A percentile compares a stretch with the other conserved stretches of the same genome.
Conservation (phyloP, 495 filamentous ascomycete genomes). For the Jackrogersella minutella region DNA sequence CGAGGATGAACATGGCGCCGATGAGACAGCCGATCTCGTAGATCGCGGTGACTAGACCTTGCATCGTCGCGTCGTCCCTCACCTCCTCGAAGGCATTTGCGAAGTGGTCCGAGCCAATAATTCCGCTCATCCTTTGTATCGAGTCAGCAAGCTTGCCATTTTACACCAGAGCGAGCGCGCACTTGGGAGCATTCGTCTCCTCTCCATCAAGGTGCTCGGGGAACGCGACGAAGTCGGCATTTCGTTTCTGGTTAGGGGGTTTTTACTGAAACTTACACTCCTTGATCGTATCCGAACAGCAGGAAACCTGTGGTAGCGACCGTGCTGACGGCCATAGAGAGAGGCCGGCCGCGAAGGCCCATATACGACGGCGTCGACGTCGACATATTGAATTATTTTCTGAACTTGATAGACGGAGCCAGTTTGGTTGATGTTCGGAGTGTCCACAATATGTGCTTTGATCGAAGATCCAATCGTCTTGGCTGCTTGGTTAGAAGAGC, state of each 20-base stretch:
- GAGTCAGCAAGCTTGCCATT: slow-evolving; percentile 58
- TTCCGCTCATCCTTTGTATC: slow-evolving; percentile 71
- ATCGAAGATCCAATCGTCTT: neutral
- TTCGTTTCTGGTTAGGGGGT: neutral
- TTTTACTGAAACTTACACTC: slow-evolving; percentile 42
- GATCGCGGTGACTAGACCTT: slow-evolving; percentile 82
- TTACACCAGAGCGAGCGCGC: neutral
- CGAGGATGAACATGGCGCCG: slow-evolving; percentile 76
- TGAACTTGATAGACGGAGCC: slow-evolving; percentile 3
- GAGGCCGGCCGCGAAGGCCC: slow-evolving; percentile 69
- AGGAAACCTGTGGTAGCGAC: slow-evolving; percentile 78
- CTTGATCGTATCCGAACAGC: slow-evolving; percentile 76
- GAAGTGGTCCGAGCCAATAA: slow-evolving; percentile 77
- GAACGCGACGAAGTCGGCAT: neutral
- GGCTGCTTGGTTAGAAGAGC: slow-evolving; percentile 6
- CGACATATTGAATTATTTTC: slow-evolving; percentile 46
- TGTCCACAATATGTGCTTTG: neutral
- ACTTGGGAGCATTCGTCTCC: neutral
- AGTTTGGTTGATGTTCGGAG: slow-evolving; percentile 6
- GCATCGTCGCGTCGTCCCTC: slow-evolving; percentile 71
- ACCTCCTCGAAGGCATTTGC: slow-evolving; percentile 74
- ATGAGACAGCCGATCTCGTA: slow-evolving; percentile 82
- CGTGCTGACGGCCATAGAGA: slow-evolving; percentile 65
- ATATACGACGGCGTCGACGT: slow-evolving; percentile 60
- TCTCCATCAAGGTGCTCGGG: neutral